Evolutionary conservation across 495 filamentous ascomycete species (phyloP).

Genomic region (Neurospora sp.): DNA sequence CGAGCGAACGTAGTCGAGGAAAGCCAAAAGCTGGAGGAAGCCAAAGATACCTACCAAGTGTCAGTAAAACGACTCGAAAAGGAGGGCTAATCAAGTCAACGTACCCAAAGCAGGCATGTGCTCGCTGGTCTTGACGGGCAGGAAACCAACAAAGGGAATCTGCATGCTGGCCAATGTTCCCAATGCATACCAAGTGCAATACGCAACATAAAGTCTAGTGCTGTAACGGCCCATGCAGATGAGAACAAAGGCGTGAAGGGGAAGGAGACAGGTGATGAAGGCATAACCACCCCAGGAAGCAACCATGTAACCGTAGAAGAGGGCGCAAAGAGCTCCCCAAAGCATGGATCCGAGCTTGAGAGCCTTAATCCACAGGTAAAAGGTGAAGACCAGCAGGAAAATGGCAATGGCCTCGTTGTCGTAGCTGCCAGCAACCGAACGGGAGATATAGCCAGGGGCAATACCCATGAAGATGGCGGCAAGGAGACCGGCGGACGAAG

Average conservation of each 20-base stretch:
- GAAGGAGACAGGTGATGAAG: constrained; percentile 97
- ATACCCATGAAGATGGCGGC: constrained; percentile 97
- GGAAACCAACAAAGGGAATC: constrained; percentile 96
- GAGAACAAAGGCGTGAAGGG: constrained; percentile 90
- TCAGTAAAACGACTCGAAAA: constrained; percentile 16
- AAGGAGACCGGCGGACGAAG: constrained; percentile 86
- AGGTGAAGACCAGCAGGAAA: constrained; percentile 96
- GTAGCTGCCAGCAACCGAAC: constrained; percentile 96
- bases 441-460: constrained; percentile 91
- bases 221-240: constrained; percentile 96
- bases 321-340: constrained; percentile 87
- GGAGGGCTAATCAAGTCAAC: constrained; percentile 12
- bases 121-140: constrained; percentile 93
- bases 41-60: constrained; percentile 73
- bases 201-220: constrained; percentile 86
- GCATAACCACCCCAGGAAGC: constrained; percentile 99
- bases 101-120: constrained; percentile 95
- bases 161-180: constrained; percentile 98
- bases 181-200: constrained; percentile 95
- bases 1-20: constrained; percentile 80
- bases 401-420: constrained; percentile 99
- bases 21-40: constrained; percentile 85
- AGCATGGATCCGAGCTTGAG: constrained; percentile 91
- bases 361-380: constrained; percentile 98
- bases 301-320: constrained; percentile 99